Evolutionary conservation across 2,329 filamentous ascomycete species (phyloP).

Genomic region (Berkeleyomyces rouxiae): DNA sequence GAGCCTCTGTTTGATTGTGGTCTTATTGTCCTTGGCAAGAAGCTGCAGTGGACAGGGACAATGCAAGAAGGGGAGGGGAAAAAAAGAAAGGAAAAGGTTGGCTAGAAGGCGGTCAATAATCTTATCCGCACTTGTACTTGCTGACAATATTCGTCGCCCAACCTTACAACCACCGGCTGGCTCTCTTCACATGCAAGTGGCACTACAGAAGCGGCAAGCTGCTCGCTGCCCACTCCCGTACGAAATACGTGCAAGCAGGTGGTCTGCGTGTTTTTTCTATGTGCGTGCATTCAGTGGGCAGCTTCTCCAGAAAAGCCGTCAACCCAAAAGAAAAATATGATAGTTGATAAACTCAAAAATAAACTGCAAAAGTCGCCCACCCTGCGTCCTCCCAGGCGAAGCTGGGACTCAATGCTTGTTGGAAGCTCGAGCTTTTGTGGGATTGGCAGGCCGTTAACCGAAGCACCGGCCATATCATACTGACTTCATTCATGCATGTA

Average conservation of each 20-base stretch:
- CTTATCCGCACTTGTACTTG: neutral
- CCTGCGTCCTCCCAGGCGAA: neutral
- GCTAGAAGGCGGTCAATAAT: neutral
- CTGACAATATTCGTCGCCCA: too few species aligned
- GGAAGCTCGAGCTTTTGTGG: neutral
- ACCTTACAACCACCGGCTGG: too few species aligned
- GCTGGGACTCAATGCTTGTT: neutral
- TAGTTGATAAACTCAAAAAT: neutral
- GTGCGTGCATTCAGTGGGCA: too few species aligned
- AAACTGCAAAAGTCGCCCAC: neutral
- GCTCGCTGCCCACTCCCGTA: neutral
- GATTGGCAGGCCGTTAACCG: neutral
- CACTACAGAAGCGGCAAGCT: neutral
- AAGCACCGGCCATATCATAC: neutral
- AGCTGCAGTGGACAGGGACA: slow-evolving; percentile 2
- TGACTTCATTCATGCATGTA: neutral
- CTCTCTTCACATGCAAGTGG: neutral
- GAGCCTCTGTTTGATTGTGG: neutral
- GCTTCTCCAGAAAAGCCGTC: neutral
- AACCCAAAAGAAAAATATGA: neutral
- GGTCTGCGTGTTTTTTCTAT: too few species aligned
- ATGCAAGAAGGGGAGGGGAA: neutral
- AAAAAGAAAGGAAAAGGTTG: neutral
- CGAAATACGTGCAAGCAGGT: too few species aligned
- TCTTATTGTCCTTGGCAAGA: neutral